phyloP scores from a whole-genome alignment of 2,329 filamentous ascomycete genomes.

The Beauveria scarabaeidicola region DNA sequence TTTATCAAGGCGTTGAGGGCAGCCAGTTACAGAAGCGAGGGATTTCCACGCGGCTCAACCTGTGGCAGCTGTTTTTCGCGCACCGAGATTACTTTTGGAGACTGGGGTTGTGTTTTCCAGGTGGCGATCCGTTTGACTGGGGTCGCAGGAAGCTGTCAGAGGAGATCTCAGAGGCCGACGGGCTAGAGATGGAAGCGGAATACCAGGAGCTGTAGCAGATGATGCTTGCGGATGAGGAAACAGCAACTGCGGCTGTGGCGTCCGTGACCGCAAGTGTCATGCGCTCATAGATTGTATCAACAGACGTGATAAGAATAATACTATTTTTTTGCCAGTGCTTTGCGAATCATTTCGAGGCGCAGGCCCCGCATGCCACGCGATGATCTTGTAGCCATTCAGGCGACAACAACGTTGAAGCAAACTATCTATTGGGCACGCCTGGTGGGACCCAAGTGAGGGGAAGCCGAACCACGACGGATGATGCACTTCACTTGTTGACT shows the following conservation, averaged over 20 bases:
- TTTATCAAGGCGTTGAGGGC: conserved; percentile 15
- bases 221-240: neutral
- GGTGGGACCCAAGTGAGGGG: conserved; percentile 9
- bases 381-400: conserved; percentile 7
- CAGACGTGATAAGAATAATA: neutral
- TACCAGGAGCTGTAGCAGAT: conserved; percentile 29
- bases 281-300: conserved; percentile 4
- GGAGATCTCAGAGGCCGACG: neutral
- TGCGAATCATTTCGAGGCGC: neutral
- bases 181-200: conserved; percentile 24
- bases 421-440: neutral
- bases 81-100: conserved; percentile 97
- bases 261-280: neutral
- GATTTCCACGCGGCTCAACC: conserved; percentile 54
- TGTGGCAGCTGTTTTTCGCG: conserved; percentile 91
- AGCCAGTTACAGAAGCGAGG: conserved; percentile 28
- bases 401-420: neutral
- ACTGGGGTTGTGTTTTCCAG: conserved; percentile 79
- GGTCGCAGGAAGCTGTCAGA: conserved; percentile 34
- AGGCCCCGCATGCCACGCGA: conserved; percentile 3
- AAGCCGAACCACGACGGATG: conserved; percentile 2
- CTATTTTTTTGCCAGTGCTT: neutral
- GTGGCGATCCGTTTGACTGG: conserved; percentile 64
- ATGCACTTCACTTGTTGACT: neutral
- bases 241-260: conserved; percentile 5